These are phyloP conservation scores for Scheffersomyces segobiensis DNA, from an alignment of 1,139 yeast genomes.

Conservation along the genomic window DNA sequence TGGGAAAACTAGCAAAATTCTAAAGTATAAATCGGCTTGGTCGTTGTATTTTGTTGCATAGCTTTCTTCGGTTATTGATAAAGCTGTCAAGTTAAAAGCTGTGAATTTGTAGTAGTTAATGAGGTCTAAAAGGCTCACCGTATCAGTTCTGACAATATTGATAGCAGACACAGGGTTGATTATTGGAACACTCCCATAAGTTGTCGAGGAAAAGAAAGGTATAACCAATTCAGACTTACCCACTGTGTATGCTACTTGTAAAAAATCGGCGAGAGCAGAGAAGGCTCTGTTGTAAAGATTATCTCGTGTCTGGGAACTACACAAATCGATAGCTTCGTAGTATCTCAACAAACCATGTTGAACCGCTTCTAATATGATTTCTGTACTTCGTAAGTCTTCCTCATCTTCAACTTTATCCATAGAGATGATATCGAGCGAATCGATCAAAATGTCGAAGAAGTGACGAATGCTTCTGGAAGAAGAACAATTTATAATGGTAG, in stretches of 20 bases:
- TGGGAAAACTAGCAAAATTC: constrained; percentile 26
- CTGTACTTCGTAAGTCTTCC: constrained; percentile 8
- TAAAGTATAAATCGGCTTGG: constrained; percentile 29
- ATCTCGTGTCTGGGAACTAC: constrained; percentile 3
- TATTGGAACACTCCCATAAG: constrained; percentile 3
- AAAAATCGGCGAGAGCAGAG: constrained; percentile 20
- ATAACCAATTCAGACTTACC: constrained; percentile 23
- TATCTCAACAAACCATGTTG: constrained; percentile 8
- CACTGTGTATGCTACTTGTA: constrained; percentile 21
- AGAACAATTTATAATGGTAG: background rate
- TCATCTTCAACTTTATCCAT: constrained; percentile 16
- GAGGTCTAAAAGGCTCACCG: constrained; percentile 20
- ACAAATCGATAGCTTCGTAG: constrained; percentile 3
- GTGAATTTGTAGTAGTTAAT: constrained; percentile 30
- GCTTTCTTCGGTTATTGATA: constrained; percentile 16
- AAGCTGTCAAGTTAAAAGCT: constrained; percentile 29
- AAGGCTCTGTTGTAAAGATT: constrained; percentile 9
- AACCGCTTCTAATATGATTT: constrained; percentile 8
- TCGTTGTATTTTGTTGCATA: constrained; percentile 9
- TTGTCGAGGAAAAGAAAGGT: constrained; percentile 13
- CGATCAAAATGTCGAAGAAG: constrained; percentile 9
- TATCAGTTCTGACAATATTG: constrained; percentile 14
- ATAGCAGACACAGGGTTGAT: constrained; percentile 25
- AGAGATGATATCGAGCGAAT: constrained; percentile 15
- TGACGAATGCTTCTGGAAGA: constrained; percentile 4